Conservation (phyloP, 1,284 basidiomycete genomes). For the Ganoderma lucidum region DNA sequence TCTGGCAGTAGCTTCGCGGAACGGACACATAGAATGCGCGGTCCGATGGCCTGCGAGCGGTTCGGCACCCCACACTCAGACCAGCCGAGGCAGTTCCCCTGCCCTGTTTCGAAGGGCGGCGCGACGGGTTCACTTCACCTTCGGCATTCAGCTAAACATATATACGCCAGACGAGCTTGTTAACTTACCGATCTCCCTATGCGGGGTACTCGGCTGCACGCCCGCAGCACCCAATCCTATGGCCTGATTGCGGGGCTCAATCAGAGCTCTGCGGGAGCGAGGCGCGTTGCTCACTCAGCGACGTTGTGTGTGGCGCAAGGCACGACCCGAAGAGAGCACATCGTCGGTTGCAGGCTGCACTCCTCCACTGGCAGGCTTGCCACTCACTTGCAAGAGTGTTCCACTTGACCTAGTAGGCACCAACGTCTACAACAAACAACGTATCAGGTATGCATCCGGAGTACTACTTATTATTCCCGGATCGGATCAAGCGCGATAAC, state of each 20-base stretch:
- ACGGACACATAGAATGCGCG: neutral
- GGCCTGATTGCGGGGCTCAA: neutral
- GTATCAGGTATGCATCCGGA: neutral
- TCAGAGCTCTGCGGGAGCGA: slow-evolving; percentile 4
- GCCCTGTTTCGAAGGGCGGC: neutral
- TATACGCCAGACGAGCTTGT: slow-evolving; percentile 3
- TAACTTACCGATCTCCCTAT: slow-evolving; percentile 5
- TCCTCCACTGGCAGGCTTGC: neutral
- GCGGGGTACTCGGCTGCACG: neutral
- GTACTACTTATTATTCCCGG: neutral
- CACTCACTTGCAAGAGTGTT: neutral
- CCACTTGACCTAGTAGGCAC: neutral
- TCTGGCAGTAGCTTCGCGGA: neutral
- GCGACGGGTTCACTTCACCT: slow-evolving; percentile 1
- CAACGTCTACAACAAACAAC: neutral
- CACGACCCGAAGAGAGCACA: neutral
- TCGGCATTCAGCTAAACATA: slow-evolving; percentile 1
- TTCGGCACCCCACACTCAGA: neutral
- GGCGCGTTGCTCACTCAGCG: neutral
- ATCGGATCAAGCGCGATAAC: neutral
- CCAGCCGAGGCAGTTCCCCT: neutral
- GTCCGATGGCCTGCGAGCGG: neutral
- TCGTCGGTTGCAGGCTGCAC: neutral
- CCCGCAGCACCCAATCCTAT: neutral
- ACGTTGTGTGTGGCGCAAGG: neutral